Conservation (phyloP, 352 stramenopile genomes). For the Pythium plurisporium region DNA sequence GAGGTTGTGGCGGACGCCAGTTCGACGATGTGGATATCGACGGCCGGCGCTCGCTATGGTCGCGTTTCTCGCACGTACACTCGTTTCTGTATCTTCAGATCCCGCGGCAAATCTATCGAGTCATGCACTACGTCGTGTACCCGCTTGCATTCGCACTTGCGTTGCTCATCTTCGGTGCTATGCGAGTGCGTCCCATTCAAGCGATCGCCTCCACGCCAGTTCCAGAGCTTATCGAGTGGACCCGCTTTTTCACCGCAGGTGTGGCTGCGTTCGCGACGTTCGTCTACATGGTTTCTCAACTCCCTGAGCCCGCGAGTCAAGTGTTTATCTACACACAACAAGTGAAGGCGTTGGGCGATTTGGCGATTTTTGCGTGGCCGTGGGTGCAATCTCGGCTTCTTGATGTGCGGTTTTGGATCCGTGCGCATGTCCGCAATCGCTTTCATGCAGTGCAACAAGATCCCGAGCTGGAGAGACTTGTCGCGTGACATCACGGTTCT, state of each 20-base stretch:
- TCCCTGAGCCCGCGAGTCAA: not conserved
- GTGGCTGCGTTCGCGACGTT: not conserved
- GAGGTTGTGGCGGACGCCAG: not conserved
- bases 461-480: no score
- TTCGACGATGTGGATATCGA: not conserved
- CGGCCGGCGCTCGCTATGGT: not conserved
- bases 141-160: not conserved
- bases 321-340: not conserved
- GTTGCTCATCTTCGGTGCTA: not conserved
- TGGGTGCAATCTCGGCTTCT: not conserved
- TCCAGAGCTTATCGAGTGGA: not conserved
- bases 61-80: not conserved
- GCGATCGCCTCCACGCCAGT: not conserved
- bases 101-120: not conserved
- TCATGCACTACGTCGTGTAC: not conserved
- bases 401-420: not conserved
- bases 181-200: not conserved
- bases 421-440: no score
- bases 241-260: not conserved
- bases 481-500: no score
- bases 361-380: not conserved
- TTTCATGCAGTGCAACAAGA: no score
- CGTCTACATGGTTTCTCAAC: not conserved
- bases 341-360: not conserved
- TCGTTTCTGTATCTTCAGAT: not conserved